Evolutionary conservation across 2,329 filamentous ascomycete genomes (phyloP), one percentile per base, ranked within the genome.

Genomic region (Lachnellula cervina): DNA sequence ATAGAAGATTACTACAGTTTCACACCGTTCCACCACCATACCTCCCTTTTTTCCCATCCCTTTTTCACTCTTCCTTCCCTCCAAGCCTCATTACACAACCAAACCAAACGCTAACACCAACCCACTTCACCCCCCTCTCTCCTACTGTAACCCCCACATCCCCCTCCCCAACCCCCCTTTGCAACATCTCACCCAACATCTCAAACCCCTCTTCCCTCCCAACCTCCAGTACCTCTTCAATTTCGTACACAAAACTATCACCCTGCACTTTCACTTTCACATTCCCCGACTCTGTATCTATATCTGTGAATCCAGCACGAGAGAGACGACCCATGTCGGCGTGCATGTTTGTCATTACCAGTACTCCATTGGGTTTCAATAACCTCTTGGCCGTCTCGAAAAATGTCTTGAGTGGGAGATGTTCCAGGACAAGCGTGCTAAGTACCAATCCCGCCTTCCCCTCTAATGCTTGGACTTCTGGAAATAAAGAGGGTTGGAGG

Each of bases 281-380:
- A 11, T 32, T 32, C 4, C 77, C 78, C 1, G 76, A 76, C 17
- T 68, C 70, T 5, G 68, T 68, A 64, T 83, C 80, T 6, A 68
- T 68, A 65, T 83, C 80, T 13, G 82, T 73, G 63, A 88, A 87
- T 0, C 84, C 84, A 0, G 84, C 84, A 64, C 84, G 82, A 25
- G 77, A 80, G 16, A 77, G 73, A 14, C 60, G 59, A 1, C 82
- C 83, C 83, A 87, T 87, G 3, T 86, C 79, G 1, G 76, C 69
- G 66, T 88, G 84, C 84, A 88, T 88, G 63, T 87, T 87, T 0
- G 83, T 87, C n/a, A 87, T 64, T 9, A 87, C 71, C 5, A 84
- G 70, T 48, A 77, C 69, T 0, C 75, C 75, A 0, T 72, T 70
- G 2, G 61, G 62, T 5, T 74, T 69, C 16, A 87, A 67, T 1